phyloP scores from a whole-genome alignment of 2,329 filamentous ascomycete genomes.

The Cladophialophora psammophila region DNA sequence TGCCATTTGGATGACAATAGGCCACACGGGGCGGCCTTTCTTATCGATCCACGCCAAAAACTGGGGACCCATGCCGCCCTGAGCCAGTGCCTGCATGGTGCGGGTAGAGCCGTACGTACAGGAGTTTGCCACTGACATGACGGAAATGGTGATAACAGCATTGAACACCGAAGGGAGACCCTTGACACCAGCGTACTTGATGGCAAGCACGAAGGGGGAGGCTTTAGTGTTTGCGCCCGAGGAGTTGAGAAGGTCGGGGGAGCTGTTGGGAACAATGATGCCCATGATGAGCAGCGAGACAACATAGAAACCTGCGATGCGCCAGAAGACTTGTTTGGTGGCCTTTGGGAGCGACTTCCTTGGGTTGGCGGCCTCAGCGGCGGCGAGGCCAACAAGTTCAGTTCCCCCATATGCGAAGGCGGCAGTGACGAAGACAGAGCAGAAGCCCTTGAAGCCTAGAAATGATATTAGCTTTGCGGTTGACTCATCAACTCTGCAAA shows the following conservation, averaged over 20 bases:
- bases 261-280: constrained; percentile 75
- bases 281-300: constrained; percentile 82
- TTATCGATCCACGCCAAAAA: constrained; percentile 83
- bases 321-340: constrained; percentile 92
- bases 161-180: constrained; percentile 91
- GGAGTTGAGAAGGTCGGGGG: constrained; percentile 68
- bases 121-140: constrained; percentile 89
- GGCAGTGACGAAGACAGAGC: constrained; percentile 69
- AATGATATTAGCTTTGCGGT: not conserved
- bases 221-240: constrained; percentile 71
- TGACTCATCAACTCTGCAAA: not conserved
- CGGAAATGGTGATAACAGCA: constrained; percentile 82
- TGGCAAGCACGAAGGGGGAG: constrained; percentile 93
- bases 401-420: constrained; percentile 70
- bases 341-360: constrained; percentile 79
- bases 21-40: constrained; percentile 77
- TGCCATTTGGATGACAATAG: constrained; percentile 71
- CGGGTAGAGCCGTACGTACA: constrained; percentile 90
- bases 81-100: constrained; percentile 86
- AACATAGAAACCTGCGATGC: constrained; percentile 89
- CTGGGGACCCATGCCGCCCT: constrained; percentile 80
- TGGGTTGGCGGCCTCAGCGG: constrained; percentile 65
- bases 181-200: constrained; percentile 80
- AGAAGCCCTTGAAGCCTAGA: constrained; percentile 67
- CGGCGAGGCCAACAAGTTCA: constrained; percentile 67